Evolutionary conservation across 1,284 basidiomycete genomes (phyloP).

Genomic region (Pulveroboletus ridleyi): DNA sequence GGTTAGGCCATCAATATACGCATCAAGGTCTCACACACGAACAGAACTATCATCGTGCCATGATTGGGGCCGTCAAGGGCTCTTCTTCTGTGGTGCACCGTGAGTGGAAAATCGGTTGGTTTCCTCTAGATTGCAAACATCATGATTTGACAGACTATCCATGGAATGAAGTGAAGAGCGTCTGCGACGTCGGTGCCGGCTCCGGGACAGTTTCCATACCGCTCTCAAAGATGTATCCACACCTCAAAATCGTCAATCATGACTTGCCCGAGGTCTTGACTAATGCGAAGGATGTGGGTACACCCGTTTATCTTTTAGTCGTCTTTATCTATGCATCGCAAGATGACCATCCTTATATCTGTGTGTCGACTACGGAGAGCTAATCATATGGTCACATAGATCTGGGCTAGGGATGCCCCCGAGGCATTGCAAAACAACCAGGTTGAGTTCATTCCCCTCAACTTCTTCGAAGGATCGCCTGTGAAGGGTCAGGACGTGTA

Average conservation of each 20-base stretch:
- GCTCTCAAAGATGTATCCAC: no score
- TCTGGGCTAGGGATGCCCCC: conserved; percentile 43
- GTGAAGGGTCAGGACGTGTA: no score
- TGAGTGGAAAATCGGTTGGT: conserved; percentile 17
- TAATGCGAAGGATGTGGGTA: conserved; percentile 39
- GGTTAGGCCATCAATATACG: neutral
- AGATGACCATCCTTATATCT: neutral
- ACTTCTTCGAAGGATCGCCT: no score
- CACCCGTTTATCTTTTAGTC: neutral
- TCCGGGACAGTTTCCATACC: no score
- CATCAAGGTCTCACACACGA: conserved; percentile 7
- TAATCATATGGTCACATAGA: conserved; percentile 27
- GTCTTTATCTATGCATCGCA: neutral
- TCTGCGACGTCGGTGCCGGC: no score
- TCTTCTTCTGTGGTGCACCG: conserved; percentile 31
- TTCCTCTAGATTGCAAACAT: neutral
- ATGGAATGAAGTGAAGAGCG: no score
- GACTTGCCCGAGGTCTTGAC: conserved; percentile 39
- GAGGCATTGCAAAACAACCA: conserved; percentile 21
- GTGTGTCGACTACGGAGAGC: neutral
- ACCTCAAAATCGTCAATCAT: no score
- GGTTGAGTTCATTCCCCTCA: no score
- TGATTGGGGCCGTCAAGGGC: conserved; percentile 15
- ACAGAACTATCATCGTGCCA: conserved; percentile 31
- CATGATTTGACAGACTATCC: conserved; percentile 14